Conservation (phyloP, 1,284 basidiomycete species). For the Cryptococcus neoformans region DNA sequence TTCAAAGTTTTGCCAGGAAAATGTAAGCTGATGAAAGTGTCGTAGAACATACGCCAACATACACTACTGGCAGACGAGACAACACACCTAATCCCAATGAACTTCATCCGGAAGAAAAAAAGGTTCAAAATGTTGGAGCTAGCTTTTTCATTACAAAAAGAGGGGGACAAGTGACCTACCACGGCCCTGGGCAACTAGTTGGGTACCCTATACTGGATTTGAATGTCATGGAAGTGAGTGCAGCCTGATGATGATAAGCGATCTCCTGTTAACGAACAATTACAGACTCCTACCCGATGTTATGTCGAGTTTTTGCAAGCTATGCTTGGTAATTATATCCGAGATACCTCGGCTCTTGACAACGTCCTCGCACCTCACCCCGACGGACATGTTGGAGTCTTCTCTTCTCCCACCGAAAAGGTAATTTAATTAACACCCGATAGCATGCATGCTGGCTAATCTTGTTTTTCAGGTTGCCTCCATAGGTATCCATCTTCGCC, state of each 20-base stretch:
- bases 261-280: no score
- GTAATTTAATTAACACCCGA: slow-evolving; percentile 13
- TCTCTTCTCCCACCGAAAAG: slow-evolving; percentile 44
- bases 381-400: slow-evolving; percentile 51
- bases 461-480: slow-evolving; percentile 69
- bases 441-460: neutral
- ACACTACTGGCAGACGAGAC: slow-evolving; percentile 87
- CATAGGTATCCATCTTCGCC: slow-evolving; percentile 94
- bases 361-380: slow-evolving; percentile 47
- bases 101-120: slow-evolving; percentile 61
- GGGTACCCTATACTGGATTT: slow-evolving; percentile 94
- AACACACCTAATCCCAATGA: slow-evolving; percentile 53
- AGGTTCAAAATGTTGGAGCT: slow-evolving; percentile 72
- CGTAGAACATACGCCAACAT: slow-evolving; percentile 82
- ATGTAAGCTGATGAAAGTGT: no score
- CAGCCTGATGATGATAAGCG: neutral
- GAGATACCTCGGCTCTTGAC: slow-evolving; percentile 23
- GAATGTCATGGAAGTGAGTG: slow-evolving; percentile 54
- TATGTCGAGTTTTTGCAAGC: slow-evolving; percentile 53
- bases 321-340: slow-evolving; percentile 43
- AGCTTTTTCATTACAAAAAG: slow-evolving; percentile 80
- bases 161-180: slow-evolving; percentile 86
- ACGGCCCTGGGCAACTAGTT: slow-evolving; percentile 95
- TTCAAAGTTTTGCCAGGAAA: neutral
- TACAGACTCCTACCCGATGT: slow-evolving; percentile 50